These are phyloP conservation scores for Globisporangium irregulare DNA, from an alignment of 352 stramenopile genomes.

Conservation along the genomic window DNA sequence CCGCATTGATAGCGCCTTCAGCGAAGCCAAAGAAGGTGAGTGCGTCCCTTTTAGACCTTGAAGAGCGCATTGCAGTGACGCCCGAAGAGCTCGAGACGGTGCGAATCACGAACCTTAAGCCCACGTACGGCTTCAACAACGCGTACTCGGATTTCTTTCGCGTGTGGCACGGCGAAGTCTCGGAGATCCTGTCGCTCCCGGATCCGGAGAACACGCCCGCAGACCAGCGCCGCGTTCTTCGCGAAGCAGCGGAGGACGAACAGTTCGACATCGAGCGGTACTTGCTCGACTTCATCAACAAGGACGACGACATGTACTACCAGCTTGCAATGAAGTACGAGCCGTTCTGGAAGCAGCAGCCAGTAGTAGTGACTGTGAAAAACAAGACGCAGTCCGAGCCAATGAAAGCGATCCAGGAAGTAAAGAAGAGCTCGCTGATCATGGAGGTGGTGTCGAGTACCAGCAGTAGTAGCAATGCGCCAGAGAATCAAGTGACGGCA, in stretches of 20 bases:
- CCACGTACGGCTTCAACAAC: conserved; percentile 94
- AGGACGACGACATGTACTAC: conserved; percentile 93
- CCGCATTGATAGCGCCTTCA: neutral
- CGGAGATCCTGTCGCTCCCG: conserved; percentile 92
- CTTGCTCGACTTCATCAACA: conserved; percentile 91
- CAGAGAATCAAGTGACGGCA: conserved; percentile 8
- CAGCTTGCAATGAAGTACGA: conserved; percentile 84
- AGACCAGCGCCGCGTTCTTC: conserved; percentile 64
- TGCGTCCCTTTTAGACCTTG: conserved; percentile 53
- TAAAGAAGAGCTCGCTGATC: conserved; percentile 25
- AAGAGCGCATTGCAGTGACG: conserved; percentile 31
- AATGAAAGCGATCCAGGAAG: neutral
- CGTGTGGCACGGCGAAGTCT: conserved; percentile 90
- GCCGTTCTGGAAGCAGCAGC: conserved; percentile 85
- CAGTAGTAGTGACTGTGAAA: conserved; percentile 19
- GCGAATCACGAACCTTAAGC: conserved; percentile 43
- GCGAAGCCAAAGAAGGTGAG: conserved; percentile 21
- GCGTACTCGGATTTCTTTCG: conserved; percentile 92
- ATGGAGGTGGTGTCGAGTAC: conserved; percentile 28
- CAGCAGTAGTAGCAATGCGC: neutral
- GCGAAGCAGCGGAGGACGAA: conserved; percentile 84
- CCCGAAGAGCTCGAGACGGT: conserved; percentile 20
- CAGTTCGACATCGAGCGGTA: conserved; percentile 97
- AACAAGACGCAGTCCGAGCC: neutral
- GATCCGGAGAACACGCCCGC: conserved; percentile 82